Conservation (phyloP, 1,284 basidiomycete species). For the Mycena citricolor region DNA sequence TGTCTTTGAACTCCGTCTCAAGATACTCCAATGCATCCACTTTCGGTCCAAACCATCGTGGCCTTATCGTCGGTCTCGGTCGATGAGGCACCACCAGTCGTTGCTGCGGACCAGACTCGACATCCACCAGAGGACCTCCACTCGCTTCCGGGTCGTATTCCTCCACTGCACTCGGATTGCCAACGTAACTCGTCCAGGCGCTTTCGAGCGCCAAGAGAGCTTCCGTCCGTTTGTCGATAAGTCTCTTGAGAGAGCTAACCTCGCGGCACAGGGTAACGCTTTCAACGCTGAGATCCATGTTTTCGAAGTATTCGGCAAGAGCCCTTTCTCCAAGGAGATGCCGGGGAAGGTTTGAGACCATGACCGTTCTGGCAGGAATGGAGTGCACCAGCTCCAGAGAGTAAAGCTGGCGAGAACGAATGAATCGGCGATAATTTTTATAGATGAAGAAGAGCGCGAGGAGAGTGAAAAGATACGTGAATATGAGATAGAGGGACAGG, state of each 20-base stretch:
- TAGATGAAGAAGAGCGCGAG: conserved; percentile 85
- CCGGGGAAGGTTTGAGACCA: conserved; percentile 80
- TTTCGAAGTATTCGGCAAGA: conserved; percentile 92
- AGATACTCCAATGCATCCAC: conserved; percentile 87
- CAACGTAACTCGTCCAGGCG: conserved; percentile 89
- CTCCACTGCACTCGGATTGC: conserved; percentile 84
- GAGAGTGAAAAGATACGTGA: conserved; percentile 91
- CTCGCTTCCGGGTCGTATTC: conserved; percentile 69
- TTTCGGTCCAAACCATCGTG: conserved; percentile 64
- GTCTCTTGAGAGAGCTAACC: conserved; percentile 68
- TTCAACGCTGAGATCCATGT: conserved; percentile 78
- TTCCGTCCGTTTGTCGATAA: conserved; percentile 77
- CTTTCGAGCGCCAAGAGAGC: conserved; percentile 78
- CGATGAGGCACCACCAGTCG: conserved; percentile 74
- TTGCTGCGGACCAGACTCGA: conserved; percentile 53
- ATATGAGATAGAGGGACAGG: conserved; percentile 84
- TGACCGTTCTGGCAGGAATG: conserved; percentile 89
- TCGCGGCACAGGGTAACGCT: conserved; percentile 89
- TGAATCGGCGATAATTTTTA: conserved; percentile 87
- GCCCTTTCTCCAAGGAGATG: conserved; percentile 84
- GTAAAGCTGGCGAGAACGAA: conserved; percentile 91
- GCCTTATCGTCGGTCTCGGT: conserved; percentile 66
- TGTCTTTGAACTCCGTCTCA: conserved; percentile 72
- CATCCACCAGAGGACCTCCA: conserved; percentile 38
- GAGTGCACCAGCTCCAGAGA: conserved; percentile 93